A percentile compares a stretch with the other conserved stretches of the same genome.
phyloP scores from a whole-genome alignment of 2,329 filamentous ascomycete species.

The Diaporthe vaccinii region DNA sequence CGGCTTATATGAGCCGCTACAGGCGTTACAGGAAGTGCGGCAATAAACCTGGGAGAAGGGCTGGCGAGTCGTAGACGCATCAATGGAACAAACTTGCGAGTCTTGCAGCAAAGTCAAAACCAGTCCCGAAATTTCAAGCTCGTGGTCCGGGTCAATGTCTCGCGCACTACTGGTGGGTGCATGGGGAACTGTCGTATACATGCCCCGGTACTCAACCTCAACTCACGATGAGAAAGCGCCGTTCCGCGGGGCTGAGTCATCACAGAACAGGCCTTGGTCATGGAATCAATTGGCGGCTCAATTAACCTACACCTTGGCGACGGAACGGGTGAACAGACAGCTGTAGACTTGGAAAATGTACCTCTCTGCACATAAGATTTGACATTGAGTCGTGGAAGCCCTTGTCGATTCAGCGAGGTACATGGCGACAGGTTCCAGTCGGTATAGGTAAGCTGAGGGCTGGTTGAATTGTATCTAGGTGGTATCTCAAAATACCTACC shows the following conservation, averaged over 20 bases:
- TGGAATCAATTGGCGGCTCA: neutral
- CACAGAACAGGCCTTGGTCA: neutral
- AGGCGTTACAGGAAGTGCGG: slow-evolving; percentile 22
- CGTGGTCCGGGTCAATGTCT: neutral
- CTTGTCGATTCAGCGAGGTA: neutral
- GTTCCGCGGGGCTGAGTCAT: slow-evolving; percentile 31
- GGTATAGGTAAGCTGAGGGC: neutral
- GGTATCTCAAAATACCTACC: neutral
- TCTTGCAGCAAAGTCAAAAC: neutral
- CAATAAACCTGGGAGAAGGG: slow-evolving; percentile 13
- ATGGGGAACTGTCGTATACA: neutral
- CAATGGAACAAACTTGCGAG: slow-evolving; percentile 4
- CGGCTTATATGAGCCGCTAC: slow-evolving; percentile 32
- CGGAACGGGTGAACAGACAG: neutral
- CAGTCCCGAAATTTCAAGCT: slow-evolving; percentile 5
- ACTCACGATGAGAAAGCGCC: slow-evolving; percentile 16
- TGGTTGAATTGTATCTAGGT: neutral
- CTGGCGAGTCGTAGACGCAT: slow-evolving; percentile 33
- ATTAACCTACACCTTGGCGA: neutral
- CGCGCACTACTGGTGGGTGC: neutral
- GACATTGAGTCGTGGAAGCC: neutral
- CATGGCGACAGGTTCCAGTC: neutral
- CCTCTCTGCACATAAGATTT: slow-evolving; percentile 4
- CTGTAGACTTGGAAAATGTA: neutral
- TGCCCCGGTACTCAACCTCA: neutral